Conservation (phyloP, 2,329 filamentous ascomycete species). For the Onygenales sp. region DNA sequence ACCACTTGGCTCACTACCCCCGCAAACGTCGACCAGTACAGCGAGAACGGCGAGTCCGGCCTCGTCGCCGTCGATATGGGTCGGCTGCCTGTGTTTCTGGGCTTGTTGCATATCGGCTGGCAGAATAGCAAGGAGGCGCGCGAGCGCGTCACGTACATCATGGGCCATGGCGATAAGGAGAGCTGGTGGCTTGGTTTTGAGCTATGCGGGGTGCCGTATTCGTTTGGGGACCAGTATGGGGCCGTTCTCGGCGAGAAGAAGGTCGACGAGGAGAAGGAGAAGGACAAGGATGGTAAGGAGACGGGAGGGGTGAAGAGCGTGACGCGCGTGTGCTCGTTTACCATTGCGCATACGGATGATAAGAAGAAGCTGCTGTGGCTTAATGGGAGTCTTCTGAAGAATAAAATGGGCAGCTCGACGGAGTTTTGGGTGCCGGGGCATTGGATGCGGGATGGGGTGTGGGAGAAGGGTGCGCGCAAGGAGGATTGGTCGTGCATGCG, state of each 20-base stretch:
- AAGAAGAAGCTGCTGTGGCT: slow-evolving; percentile 32
- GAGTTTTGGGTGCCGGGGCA: slow-evolving; percentile 28
- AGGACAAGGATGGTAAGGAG: neutral
- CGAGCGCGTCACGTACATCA: slow-evolving; percentile 31
- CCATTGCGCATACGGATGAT: slow-evolving; percentile 36
- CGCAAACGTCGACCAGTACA: slow-evolving; percentile 32
- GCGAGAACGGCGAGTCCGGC: slow-evolving; percentile 33
- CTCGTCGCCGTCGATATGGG: slow-evolving; percentile 35
- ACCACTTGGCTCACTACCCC: slow-evolving; percentile 22
- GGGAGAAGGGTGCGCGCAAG: slow-evolving; percentile 7
- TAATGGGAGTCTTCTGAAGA: slow-evolving; percentile 36
- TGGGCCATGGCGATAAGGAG: slow-evolving; percentile 40
- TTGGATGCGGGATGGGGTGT: slow-evolving; percentile 32
- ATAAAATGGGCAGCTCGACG: slow-evolving; percentile 23
- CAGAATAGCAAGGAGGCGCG: slow-evolving; percentile 35
- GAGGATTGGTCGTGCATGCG: neutral
- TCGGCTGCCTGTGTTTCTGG: slow-evolving; percentile 27
- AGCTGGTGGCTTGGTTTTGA: slow-evolving; percentile 39
- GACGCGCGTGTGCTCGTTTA: slow-evolving; percentile 26
- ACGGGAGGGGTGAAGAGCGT: neutral
- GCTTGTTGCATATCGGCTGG: slow-evolving; percentile 36
- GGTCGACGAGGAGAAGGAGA: neutral
- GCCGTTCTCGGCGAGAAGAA: slow-evolving; percentile 26
- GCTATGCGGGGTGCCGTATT: slow-evolving; percentile 28
- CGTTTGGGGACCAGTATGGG: slow-evolving; percentile 35